Evolutionary conservation across 331 rosid genomes (phyloP).

Genomic region (Stylosanthes scabra): DNA sequence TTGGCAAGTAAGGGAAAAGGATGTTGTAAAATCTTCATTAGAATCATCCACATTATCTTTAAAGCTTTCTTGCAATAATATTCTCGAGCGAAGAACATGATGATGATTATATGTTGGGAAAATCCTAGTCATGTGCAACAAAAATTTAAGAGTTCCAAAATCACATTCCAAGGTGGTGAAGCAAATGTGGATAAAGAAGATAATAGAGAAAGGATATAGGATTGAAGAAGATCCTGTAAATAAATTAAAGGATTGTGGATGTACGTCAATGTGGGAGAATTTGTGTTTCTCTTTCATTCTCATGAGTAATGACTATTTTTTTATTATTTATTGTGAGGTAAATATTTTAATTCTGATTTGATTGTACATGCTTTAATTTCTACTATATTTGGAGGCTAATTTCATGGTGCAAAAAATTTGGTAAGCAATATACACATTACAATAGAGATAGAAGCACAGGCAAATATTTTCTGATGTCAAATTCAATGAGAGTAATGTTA

Average conservation of each 20-base stretch:
- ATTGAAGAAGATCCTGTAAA: neutral
- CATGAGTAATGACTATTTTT: slow-evolving; percentile 29
- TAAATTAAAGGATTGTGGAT: slow-evolving; percentile 44
- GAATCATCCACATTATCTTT: neutral
- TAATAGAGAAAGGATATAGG: neutral
- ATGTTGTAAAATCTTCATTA: neutral
- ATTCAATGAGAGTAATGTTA: too few relatives aligned
- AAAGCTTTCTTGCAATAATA: neutral
- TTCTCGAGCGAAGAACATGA: neutral
- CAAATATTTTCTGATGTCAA: too few relatives aligned
- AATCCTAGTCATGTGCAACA: slow-evolving; percentile 62
- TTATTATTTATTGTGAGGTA: slow-evolving; percentile 40
- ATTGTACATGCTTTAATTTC: too few relatives aligned
- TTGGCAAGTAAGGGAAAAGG: slow-evolving; percentile 12
- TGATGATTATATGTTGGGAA: slow-evolving; percentile 37
- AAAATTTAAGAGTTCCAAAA: neutral
- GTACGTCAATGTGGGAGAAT: slow-evolving; percentile 58
- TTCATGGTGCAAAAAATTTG: too few relatives aligned
- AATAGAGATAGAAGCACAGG: too few relatives aligned
- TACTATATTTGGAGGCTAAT: too few relatives aligned
- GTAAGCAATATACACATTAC: too few relatives aligned
- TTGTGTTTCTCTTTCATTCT: slow-evolving; percentile 29
- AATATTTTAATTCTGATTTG: slow-evolving; percentile 6
- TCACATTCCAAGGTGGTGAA: slow-evolving; percentile 21
- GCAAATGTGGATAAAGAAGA: neutral